These are phyloP conservation scores for Globisporangium megalacanthum DNA, from an alignment of 352 stramenopile genomes.

Conservation along the genomic window DNA sequence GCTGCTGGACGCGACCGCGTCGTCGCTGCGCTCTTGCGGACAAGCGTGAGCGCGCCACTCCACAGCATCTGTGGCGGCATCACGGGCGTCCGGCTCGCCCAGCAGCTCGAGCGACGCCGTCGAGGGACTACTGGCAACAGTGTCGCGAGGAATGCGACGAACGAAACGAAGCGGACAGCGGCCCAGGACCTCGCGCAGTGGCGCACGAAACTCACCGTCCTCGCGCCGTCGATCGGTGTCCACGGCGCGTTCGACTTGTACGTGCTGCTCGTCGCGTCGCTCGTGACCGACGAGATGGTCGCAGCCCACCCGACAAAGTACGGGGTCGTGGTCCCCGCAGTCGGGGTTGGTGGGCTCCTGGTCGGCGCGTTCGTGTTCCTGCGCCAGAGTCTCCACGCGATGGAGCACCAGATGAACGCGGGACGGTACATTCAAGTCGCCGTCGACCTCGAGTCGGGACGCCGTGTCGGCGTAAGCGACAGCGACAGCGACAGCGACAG, in stretches of 20 bases:
- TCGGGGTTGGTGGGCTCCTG: no score
- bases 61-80: constrained; percentile 62
- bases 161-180: constrained; percentile 10
- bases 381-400: constrained; percentile 21
- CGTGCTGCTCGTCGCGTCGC: constrained; percentile 40
- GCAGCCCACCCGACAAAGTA: constrained; percentile 28
- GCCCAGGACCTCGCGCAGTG: constrained; percentile 22
- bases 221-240: constrained; percentile 42
- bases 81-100: constrained; percentile 56
- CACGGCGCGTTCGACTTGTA: constrained; percentile 63
- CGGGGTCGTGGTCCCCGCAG: constrained; percentile 26
- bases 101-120: constrained; percentile 21
- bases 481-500: constrained; percentile 35
- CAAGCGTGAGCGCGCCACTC: constrained; percentile 37
- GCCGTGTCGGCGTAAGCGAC: constrained; percentile 21
- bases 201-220: constrained; percentile 27
- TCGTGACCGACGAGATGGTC: constrained; percentile 30
- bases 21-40: constrained; percentile 33
- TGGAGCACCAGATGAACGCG: constrained; percentile 45
- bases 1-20: constrained; percentile 28
- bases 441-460: constrained; percentile 35
- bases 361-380: constrained; percentile 27
- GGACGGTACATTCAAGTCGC: constrained; percentile 42
- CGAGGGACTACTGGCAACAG: neutral
- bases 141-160: neutral